Evolutionary conservation across 306 rosid genomes (phyloP).

Genomic region (Pueraria montana): DNA sequence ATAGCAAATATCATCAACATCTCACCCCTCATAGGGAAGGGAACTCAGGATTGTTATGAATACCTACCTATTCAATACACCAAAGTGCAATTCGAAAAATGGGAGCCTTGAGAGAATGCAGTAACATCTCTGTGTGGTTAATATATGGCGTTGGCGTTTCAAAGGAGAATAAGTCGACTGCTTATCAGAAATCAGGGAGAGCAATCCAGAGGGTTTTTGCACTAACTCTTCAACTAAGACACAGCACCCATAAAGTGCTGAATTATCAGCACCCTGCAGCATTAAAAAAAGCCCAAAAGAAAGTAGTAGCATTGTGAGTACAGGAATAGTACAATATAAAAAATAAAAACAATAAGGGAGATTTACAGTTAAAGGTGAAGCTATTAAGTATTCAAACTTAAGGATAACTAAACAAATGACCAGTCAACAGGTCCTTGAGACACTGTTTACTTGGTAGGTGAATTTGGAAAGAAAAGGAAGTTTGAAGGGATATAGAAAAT

Average conservation of each 20-base stretch:
- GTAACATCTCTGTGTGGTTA: slow-evolving; percentile 94
- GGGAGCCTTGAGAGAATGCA: slow-evolving; percentile 97
- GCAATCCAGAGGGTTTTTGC: slow-evolving; percentile 87
- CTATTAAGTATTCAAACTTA: slow-evolving; percentile 4
- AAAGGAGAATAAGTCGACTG: slow-evolving; percentile 62
- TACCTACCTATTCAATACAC: slow-evolving; percentile 84
- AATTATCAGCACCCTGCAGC: slow-evolving; percentile 91
- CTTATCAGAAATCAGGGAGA: slow-evolving; percentile 78
- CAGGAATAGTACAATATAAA: slow-evolving; percentile 6
- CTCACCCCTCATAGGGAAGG: slow-evolving; percentile 14
- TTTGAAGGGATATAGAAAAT: neutral
- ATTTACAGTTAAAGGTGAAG: neutral
- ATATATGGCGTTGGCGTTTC: slow-evolving; percentile 85
- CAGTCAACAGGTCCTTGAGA: slow-evolving; percentile 10
- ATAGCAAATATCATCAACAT: slow-evolving; percentile 36
- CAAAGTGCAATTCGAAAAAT: slow-evolving; percentile 93
- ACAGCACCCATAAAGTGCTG: slow-evolving; percentile 97
- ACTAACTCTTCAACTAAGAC: slow-evolving; percentile 94
- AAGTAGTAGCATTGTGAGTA: neutral
- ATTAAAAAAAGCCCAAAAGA: neutral
- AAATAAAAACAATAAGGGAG: slow-evolving; percentile 9
- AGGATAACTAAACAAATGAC: slow-evolving; percentile 21
- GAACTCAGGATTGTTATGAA: slow-evolving; percentile 29
- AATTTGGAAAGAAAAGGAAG: slow-evolving; percentile 13
- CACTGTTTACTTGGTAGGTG: neutral